These are phyloP conservation scores for Nicotiana knightiana DNA, from an alignment of 257 asterid genomes.

Conservation along the genomic window DNA sequence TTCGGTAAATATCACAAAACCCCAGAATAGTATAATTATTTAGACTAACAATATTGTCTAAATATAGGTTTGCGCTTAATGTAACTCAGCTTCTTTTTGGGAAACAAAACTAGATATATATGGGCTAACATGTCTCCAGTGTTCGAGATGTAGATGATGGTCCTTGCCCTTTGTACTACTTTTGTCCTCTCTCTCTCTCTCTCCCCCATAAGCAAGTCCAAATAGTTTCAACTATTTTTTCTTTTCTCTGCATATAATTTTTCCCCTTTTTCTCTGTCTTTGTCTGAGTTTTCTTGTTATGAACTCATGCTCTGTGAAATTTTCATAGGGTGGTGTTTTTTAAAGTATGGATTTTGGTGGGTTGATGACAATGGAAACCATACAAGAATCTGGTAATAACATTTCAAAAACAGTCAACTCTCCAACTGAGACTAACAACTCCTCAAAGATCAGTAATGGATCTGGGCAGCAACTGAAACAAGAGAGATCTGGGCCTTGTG, in stretches of 20 bases:
- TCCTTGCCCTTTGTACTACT: slow-evolving; percentile 9
- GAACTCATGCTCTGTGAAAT: slow-evolving; percentile 11
- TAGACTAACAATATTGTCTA: neutral
- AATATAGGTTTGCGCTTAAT: neutral
- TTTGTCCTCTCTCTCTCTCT: slow-evolving; percentile 12
- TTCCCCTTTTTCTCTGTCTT: neutral
- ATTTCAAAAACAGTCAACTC: neutral
- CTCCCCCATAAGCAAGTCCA: neutral
- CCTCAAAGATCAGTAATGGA: slow-evolving; percentile 16
- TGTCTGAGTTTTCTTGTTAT: neutral
- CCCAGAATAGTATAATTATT: neutral
- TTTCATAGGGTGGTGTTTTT: neutral
- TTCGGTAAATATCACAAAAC: neutral
- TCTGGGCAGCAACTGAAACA: slow-evolving; percentile 23
- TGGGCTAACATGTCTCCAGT: slow-evolving; percentile 23
- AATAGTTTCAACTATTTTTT: neutral
- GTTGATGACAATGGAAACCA: slow-evolving; percentile 4
- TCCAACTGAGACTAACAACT: neutral
- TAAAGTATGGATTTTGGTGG: slow-evolving; percentile 25
- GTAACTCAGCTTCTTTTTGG: slow-evolving; percentile 10
- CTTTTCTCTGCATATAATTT: neutral
- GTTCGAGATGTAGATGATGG: slow-evolving; percentile 17
- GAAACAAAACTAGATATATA: slow-evolving; percentile 26
- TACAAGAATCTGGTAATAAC: neutral
- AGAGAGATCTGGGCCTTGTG: slow-evolving; percentile 30